phyloP scores from a whole-genome alignment of 148 eudicot genomes.

The Vaccinium macrocarpon region DNA sequence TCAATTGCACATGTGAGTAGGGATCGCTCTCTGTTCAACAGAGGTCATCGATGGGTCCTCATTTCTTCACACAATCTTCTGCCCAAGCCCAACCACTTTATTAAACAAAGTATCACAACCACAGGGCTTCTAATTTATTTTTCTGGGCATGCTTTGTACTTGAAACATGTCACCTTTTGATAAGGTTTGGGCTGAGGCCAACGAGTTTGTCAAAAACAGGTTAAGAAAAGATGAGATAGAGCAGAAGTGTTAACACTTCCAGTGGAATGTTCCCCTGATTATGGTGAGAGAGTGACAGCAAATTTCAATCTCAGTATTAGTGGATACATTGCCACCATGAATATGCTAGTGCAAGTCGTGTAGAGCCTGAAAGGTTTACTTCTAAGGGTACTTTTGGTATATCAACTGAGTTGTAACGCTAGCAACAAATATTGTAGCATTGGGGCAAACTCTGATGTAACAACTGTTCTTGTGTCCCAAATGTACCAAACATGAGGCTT shows the following conservation, averaged over 20 bases:
- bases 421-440: background rate
- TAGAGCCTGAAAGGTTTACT: background rate
- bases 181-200: background rate
- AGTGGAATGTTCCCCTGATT: background rate
- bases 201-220: background rate
- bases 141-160: background rate
- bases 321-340: background rate
- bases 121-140: background rate
- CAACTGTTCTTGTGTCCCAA: background rate
- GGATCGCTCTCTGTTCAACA: slow-evolving; percentile 6
- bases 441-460: background rate
- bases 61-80: background rate
- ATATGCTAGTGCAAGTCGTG: background rate
- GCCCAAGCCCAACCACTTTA: background rate
- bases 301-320: background rate
- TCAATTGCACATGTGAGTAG: background rate
- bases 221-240: background rate
- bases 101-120: background rate
- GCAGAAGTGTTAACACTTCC: background rate
- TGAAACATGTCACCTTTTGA: background rate
- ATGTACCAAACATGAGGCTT: background rate
- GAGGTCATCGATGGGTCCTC: background rate
- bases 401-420: background rate
- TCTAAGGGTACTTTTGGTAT: background rate
- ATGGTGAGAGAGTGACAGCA: background rate